A percentile compares a stretch with the other conserved stretches of the same genome.
Evolutionary conservation across 2,329 filamentous ascomycete genomes (phyloP).

Genomic region (Cryoendolithus antarcticus): DNA sequence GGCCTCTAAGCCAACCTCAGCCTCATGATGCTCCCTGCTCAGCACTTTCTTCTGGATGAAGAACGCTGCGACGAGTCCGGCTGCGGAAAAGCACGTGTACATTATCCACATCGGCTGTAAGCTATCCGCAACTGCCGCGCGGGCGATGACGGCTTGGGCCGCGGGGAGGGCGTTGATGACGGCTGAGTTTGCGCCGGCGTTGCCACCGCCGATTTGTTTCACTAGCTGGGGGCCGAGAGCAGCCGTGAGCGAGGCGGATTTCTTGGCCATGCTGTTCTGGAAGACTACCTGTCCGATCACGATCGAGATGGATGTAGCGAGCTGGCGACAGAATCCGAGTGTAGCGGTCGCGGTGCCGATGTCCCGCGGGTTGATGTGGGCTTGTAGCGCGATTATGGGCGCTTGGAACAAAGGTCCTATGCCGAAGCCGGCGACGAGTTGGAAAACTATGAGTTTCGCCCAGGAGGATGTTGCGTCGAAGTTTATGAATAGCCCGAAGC

Average conservation of each 20-base stretch:
- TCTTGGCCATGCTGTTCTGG: conserved; percentile 57
- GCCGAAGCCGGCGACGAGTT: conserved; percentile 52
- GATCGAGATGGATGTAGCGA: conserved; percentile 55
- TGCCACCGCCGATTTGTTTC: conserved; percentile 41
- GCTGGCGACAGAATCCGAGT: conserved; percentile 55
- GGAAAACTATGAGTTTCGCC: conserved; percentile 36
- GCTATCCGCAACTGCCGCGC: conserved; percentile 31
- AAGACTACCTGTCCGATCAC: conserved; percentile 67
- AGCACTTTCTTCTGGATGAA: conserved; percentile 31
- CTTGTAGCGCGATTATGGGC: conserved; percentile 56
- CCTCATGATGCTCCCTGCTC: conserved; percentile 34
- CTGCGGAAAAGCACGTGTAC: conserved; percentile 30
- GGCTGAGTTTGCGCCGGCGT: conserved; percentile 49
- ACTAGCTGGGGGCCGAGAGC: conserved; percentile 42
- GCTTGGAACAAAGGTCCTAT: conserved; percentile 58
- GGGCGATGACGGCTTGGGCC: conserved; percentile 30
- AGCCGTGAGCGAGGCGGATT: conserved; percentile 35
- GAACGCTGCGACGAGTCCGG: conserved; percentile 27
- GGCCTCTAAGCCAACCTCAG: conserved; percentile 36
- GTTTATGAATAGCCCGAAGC: conserved; percentile 28
- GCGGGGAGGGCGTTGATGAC: conserved; percentile 42
- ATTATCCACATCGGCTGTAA: conserved; percentile 39
- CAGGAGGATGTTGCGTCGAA: conserved; percentile 22
- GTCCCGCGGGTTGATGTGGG: conserved; percentile 47
- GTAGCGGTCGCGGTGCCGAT: conserved; percentile 58